phyloP scores from a whole-genome alignment of 805 yeast genomes.

The Kluyveromyces aestuarii region DNA sequence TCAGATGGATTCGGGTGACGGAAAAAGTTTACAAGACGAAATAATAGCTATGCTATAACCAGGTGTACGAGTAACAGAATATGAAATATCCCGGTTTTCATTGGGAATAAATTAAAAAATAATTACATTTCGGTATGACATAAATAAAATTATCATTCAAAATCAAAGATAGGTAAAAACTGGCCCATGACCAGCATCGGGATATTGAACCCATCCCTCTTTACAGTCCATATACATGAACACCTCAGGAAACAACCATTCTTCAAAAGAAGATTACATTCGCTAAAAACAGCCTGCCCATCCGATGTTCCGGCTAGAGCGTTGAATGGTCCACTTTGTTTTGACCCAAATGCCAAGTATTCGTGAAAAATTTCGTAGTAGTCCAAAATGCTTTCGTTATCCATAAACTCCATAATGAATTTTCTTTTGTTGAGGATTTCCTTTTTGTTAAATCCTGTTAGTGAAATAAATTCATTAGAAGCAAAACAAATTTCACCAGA shows the following conservation, averaged over 20 bases:
- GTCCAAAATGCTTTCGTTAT: constrained; percentile 61
- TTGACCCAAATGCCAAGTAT: constrained; percentile 48
- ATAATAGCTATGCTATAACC: constrained; percentile 21
- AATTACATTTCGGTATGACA: not conserved
- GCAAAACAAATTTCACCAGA: constrained; percentile 79
- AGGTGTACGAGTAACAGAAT: not conserved
- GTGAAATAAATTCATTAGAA: constrained; percentile 61
- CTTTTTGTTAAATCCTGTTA: constrained; percentile 54
- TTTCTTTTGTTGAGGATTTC: constrained; percentile 50
- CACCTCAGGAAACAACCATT: constrained; percentile 42
- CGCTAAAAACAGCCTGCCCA: constrained; percentile 22
- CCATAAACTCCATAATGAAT: constrained; percentile 76
- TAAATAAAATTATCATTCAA: constrained; percentile 4
- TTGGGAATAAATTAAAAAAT: not conserved
- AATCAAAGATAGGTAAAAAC: constrained; percentile 53
- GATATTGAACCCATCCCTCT: constrained; percentile 72
- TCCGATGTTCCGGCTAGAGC: constrained; percentile 6
- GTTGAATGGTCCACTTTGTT: constrained; percentile 5
- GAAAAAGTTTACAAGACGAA: constrained; percentile 20
- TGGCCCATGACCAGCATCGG: constrained; percentile 83
- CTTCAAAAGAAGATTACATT: constrained; percentile 32
- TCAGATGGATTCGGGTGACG: constrained; percentile 16
- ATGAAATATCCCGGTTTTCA: not conserved
- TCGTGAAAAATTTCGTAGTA: constrained; percentile 62
- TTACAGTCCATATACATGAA: constrained; percentile 79